These are phyloP conservation scores for Clathrus columnatus DNA, from an alignment of 768 basidiomycete genomes.

Conservation along the genomic window DNA sequence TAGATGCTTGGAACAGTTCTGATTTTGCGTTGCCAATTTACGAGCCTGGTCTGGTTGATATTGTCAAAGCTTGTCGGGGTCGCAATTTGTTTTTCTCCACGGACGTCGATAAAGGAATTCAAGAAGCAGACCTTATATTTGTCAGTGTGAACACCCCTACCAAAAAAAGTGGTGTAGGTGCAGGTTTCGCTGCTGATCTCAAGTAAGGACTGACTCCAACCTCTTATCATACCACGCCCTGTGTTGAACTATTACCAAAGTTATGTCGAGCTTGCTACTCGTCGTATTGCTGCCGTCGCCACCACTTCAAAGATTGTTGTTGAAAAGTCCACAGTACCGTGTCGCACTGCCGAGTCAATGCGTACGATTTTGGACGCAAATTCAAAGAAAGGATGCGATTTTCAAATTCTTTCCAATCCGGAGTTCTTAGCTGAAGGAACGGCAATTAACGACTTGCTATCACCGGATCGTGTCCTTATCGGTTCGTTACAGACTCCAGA, in stretches of 20 bases:
- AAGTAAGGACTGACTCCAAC: constrained; percentile 53
- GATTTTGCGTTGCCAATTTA: constrained; percentile 89
- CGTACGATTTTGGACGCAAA: constrained; percentile 98
- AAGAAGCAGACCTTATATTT: constrained; percentile 95
- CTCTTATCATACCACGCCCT: background rate
- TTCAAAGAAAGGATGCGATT: constrained; percentile 82
- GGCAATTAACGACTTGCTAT: constrained; percentile 81
- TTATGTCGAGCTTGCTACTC: constrained; percentile 95
- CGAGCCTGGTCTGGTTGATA: constrained; percentile 90
- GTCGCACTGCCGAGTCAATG: constrained; percentile 98
- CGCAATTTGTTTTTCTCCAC: constrained; percentile 97
- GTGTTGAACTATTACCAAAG: constrained; percentile 30
- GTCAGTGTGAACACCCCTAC: constrained; percentile 99
- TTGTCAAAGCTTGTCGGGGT: constrained; percentile 80
- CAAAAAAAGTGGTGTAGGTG: constrained; percentile 95
- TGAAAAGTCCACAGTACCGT: constrained; percentile 98
- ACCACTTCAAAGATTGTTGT: constrained; percentile 94
- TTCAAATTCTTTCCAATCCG: constrained; percentile 98
- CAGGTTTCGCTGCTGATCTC: constrained; percentile 96
- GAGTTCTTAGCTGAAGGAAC: constrained; percentile 99
- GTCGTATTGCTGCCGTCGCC: constrained; percentile 89
- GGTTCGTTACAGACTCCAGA: constrained; percentile 88
- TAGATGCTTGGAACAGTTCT: constrained; percentile 93
- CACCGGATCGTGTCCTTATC: constrained; percentile 93
- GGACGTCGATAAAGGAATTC: constrained; percentile 86